Conservation (phyloP, 805 yeast species). For the Yamadazyma sp. region DNA sequence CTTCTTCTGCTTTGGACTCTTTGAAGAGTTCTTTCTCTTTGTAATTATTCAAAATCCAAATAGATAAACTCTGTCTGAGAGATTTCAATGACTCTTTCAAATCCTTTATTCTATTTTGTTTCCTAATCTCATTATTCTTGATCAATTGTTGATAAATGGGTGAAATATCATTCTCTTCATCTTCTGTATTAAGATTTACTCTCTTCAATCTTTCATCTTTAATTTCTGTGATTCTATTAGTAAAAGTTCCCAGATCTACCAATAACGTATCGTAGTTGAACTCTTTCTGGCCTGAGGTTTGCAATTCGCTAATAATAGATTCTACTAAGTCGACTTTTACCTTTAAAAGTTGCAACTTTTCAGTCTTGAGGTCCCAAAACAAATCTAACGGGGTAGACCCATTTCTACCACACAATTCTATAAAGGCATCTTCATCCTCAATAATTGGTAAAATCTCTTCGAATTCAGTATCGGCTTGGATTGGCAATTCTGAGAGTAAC, state of each 20-base stretch:
- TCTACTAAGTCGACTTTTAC: slow-evolving; percentile 60
- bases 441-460: slow-evolving; percentile 48
- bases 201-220: slow-evolving; percentile 28
- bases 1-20: not conserved
- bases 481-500: slow-evolving; percentile 42
- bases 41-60: slow-evolving; percentile 15
- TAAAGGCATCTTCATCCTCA: slow-evolving; percentile 55
- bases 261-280: slow-evolving; percentile 15
- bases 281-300: not conserved
- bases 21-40: slow-evolving; percentile 1
- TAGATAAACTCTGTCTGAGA: slow-evolving; percentile 9
- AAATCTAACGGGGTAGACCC: slow-evolving; percentile 79
- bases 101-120: slow-evolving; percentile 10
- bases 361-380: slow-evolving; percentile 72
- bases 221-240: slow-evolving; percentile 11
- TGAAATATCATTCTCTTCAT: slow-evolving; percentile 21
- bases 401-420: slow-evolving; percentile 63
- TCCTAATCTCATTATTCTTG: slow-evolving; percentile 18
- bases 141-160: slow-evolving; percentile 27
- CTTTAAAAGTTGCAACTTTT: slow-evolving; percentile 51
- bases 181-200: slow-evolving; percentile 18
- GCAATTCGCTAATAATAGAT: slow-evolving; percentile 37
- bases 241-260: slow-evolving; percentile 1
- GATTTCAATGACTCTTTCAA: slow-evolving; percentile 13
- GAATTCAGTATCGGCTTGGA: slow-evolving; percentile 56